These are phyloP conservation scores for Aspergillus sclerotioniger DNA, from an alignment of 495 filamentous ascomycete genomes.

Conservation along the genomic window DNA sequence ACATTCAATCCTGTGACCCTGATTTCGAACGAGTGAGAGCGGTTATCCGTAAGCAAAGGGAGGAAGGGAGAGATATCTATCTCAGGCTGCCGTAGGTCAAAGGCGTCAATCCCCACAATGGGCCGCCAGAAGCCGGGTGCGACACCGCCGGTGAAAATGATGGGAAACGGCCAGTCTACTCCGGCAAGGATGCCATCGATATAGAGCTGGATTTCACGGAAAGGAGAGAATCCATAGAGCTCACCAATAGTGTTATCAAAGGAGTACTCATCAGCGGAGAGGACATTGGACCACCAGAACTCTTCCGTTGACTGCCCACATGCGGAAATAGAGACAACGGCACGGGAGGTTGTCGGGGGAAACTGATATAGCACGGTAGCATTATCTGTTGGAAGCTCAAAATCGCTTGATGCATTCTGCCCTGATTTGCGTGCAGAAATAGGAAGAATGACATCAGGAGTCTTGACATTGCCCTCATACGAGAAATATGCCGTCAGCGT, in stretches of 20 bases:
- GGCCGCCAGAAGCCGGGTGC: conserved; percentile 80
- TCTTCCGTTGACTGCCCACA: conserved; percentile 79
- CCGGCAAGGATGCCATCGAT: conserved; percentile 77
- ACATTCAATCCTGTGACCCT: conserved; percentile 61
- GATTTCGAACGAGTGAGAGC: conserved; percentile 69
- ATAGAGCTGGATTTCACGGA: conserved; percentile 77
- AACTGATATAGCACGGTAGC: conserved; percentile 55
- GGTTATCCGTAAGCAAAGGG: conserved; percentile 62
- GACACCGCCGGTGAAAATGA: conserved; percentile 87
- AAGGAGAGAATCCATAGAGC: conserved; percentile 72
- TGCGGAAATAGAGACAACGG: conserved; percentile 72
- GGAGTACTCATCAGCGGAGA: conserved; percentile 58
- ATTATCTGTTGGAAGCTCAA: conserved; percentile 64
- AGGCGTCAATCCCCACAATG: conserved; percentile 81
- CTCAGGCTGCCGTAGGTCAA: conserved; percentile 77
- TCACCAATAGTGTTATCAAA: conserved; percentile 56
- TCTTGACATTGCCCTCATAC: conserved; percentile 38
- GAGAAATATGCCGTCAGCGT: conserved; percentile 76
- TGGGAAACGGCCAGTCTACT: conserved; percentile 80
- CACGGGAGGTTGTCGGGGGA: conserved; percentile 62
- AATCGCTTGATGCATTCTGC: conserved; percentile 59
- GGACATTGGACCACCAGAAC: conserved; percentile 87
- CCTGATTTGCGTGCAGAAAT: conserved; percentile 62
- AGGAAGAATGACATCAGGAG: conserved; percentile 69
- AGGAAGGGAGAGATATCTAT: conserved; percentile 84